Evolutionary conservation across 1,284 basidiomycete species (phyloP), one percentile per base, ranked within the genome.

Genomic region (Tylopilus sp.): DNA sequence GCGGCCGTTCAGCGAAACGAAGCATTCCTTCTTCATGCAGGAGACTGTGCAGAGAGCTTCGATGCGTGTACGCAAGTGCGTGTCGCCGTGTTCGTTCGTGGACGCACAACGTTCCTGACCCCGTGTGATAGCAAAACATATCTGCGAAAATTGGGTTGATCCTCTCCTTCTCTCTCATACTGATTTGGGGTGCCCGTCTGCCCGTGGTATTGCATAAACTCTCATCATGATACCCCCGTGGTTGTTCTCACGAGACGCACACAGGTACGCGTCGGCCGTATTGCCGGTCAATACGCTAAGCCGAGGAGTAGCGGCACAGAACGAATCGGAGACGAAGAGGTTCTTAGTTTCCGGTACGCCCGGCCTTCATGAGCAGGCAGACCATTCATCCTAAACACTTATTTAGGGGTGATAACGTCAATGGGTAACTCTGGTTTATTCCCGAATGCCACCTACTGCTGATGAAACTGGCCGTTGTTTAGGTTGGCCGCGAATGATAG

Each of bases 251-350:
- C 43, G 34, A 46, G n/a, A 18, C 25, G 8, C n/a, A 26, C 15
- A 13, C 39, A 87, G 84, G 77, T 96, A 37, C 84, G 94, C 13
- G 84, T 97, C 54, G 92, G 92, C 6, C 81, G 94, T 25, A 96
- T 97, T 58, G 94, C 93, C 1, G 94, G 94, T 1, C 96, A 98
- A 68, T 98, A 97, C 59, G 96, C 94, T 28, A 98, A 98, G 69
- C 96, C 96, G 0, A 78, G 96, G 49, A 93, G 89, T 62, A 96
- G 90, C 61, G 75, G 78, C 5, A 93, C 82, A 18, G 96, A 99
- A 66, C 83, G 79, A 55, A 74, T 93, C 31, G 77, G 81, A 18
- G 81, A 84, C 53, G 73, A 74, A 44, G 77, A 86, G 59, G 81
- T 93, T 1, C 69, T 83, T 39, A 93, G 87, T 59, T 96, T 95